Evolutionary conservation across 768 basidiomycete genomes (phyloP).

Genomic region (Tricholoma terreum): DNA sequence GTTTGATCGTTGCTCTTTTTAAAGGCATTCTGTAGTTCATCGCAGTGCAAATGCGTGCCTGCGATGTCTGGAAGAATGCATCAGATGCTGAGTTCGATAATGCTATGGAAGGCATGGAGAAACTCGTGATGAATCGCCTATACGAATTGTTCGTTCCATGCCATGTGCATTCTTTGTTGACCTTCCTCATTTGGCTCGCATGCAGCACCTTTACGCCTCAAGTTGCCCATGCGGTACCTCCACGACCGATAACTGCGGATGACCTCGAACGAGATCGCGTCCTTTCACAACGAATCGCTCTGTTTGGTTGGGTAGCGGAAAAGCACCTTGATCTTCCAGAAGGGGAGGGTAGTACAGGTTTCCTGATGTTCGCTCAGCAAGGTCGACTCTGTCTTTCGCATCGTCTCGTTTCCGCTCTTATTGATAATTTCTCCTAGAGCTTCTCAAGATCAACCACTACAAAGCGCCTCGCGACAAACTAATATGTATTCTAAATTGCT

Average conservation of each 20-base stretch:
- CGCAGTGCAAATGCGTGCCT: conserved; percentile 77
- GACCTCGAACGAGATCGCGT: conserved; percentile 96
- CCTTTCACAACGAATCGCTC: conserved; percentile 80
- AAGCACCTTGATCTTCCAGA: conserved; percentile 89
- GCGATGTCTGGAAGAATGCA: conserved; percentile 78
- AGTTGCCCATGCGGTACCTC: conserved; percentile 60
- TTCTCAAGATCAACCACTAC: conserved; percentile 97
- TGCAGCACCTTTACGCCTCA: conserved; percentile 90
- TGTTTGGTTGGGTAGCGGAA: conserved; percentile 90
- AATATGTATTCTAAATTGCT: conserved; percentile 95
- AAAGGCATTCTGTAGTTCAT: conserved; percentile 66
- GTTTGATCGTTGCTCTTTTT: conserved; percentile 4
- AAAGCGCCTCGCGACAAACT: conserved; percentile 98
- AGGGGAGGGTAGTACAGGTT: conserved; percentile 71
- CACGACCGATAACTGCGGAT: conserved; percentile 82
- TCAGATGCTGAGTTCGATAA: conserved; percentile 89
- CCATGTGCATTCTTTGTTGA: conserved; percentile 4
- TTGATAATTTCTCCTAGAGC: conserved; percentile 46
- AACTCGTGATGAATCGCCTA: conserved; percentile 96
- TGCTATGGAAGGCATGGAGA: conserved; percentile 98
- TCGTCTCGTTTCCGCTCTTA: background rate
- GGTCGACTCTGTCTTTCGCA: conserved; percentile 45
- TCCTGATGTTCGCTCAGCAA: conserved; percentile 86
- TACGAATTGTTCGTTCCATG: conserved; percentile 80
- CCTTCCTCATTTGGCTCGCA: background rate